Percentiles rank a stretch among this genome's conserved stretches.
phyloP scores from a whole-genome alignment of 1,139 yeast genomes.

The Cylindricascospora bacillispora region DNA sequence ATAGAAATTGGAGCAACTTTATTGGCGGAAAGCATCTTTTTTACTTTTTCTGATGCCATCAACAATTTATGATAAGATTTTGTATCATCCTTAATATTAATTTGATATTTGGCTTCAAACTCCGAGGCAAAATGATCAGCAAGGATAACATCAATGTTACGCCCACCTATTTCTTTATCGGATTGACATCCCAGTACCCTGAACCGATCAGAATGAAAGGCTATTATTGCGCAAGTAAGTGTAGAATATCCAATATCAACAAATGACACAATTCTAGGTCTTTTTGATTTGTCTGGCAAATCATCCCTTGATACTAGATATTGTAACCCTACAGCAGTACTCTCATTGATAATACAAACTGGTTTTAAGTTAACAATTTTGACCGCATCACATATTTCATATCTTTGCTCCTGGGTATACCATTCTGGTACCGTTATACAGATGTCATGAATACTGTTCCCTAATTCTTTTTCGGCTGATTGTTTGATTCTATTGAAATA shows the following conservation, averaged over 20 bases:
- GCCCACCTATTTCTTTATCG: constrained; percentile 95
- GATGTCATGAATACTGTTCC: constrained; percentile 66
- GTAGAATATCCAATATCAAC: constrained; percentile 95
- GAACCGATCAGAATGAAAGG: constrained; percentile 90
- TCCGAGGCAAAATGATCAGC: constrained; percentile 90
- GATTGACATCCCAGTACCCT: constrained; percentile 82
- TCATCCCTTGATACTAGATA: neutral
- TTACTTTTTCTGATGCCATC: constrained; percentile 80
- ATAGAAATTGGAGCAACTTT: constrained; percentile 84
- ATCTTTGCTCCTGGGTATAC: constrained; percentile 95
- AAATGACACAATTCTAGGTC: constrained; percentile 79
- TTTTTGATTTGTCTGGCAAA: constrained; percentile 32
- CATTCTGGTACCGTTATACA: constrained; percentile 94
- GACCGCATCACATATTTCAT: constrained; percentile 93
- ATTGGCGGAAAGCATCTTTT: constrained; percentile 94
- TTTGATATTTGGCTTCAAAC: constrained; percentile 80
- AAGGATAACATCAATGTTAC: constrained; percentile 84
- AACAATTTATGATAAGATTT: constrained; percentile 90
- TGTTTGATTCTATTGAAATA: constrained; percentile 82
- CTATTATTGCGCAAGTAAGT: constrained; percentile 78
- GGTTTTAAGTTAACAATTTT: constrained; percentile 95
- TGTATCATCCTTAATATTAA: constrained; percentile 77
- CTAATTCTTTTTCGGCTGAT: constrained; percentile 54
- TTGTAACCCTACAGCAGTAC: constrained; percentile 89
- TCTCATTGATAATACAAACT: constrained; percentile 92